Evolutionary conservation across 2,329 filamentous ascomycete genomes (phyloP).

Genomic region (Penicillium sclerotigenum): DNA sequence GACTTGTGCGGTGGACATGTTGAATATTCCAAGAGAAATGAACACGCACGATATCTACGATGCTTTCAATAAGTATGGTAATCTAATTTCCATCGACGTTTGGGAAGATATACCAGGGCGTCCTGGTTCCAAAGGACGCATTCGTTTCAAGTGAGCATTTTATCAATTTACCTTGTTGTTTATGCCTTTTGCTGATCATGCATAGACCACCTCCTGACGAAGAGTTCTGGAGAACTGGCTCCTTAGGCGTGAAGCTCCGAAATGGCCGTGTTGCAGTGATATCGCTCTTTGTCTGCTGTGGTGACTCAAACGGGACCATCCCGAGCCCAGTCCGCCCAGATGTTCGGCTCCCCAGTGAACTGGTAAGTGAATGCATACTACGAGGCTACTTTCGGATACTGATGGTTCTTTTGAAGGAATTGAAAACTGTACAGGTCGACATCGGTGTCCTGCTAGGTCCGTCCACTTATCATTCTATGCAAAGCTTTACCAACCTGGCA

Average conservation of each 20-base stretch:
- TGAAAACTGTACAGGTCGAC: constrained; percentile 51
- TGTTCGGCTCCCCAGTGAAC: constrained; percentile 33
- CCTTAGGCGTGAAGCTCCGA: constrained; percentile 29
- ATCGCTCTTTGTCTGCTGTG: not conserved
- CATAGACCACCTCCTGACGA: constrained; percentile 50
- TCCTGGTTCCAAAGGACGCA: constrained; percentile 42
- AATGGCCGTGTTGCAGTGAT: constrained; percentile 14
- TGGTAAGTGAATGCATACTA: constrained; percentile 29
- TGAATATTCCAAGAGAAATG: constrained; percentile 33
- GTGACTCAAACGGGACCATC: constrained; percentile 13
- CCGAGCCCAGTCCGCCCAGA: constrained; percentile 36
- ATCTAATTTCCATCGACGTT: constrained; percentile 57
- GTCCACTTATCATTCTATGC: constrained; percentile 59
- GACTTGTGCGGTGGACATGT: constrained; percentile 38
- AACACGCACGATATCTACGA: constrained; percentile 48
- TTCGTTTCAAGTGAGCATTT: constrained; percentile 52
- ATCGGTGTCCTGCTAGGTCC: constrained; percentile 61
- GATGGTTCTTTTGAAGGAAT: constrained; percentile 28
- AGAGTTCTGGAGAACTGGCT: constrained; percentile 50
- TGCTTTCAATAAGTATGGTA: constrained; percentile 53
- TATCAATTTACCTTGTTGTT: not conserved
- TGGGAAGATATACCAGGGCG: constrained; percentile 45
- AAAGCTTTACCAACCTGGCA: constrained; percentile 38
- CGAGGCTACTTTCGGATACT: not conserved
- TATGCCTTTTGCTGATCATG: not conserved